A percentile compares a stretch with the other conserved stretches of the same genome.
Conservation (phyloP, 495 filamentous ascomycete species). For the Penicillium arizonense region DNA sequence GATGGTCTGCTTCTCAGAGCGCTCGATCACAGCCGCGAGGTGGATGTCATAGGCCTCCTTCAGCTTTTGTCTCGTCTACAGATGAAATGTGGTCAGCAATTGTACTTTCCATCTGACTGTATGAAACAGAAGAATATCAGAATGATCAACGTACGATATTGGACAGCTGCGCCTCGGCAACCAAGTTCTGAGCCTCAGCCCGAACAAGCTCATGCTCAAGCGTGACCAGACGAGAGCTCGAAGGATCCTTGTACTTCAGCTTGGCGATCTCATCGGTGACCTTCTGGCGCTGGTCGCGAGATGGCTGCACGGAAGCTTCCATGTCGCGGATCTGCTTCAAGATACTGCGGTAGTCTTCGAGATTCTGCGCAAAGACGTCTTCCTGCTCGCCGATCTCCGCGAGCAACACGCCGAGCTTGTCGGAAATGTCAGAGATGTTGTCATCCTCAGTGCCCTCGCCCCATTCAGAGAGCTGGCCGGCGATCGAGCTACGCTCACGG, state of each 20-base stretch:
- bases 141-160: conserved; percentile 63
- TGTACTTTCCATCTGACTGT: background rate
- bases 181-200: conserved; percentile 90
- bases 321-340: conserved; percentile 92
- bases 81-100: conserved; percentile 7
- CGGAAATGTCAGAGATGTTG: conserved; percentile 80
- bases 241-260: conserved; percentile 85
- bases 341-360: conserved; percentile 77
- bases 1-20: conserved; percentile 93
- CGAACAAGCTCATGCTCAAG: conserved; percentile 95
- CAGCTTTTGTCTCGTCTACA: conserved; percentile 82
- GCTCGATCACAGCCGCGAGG: conserved; percentile 84
- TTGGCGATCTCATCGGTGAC: conserved; percentile 86
- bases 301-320: conserved; percentile 89
- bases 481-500: conserved; percentile 77
- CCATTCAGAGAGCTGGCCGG: conserved; percentile 93
- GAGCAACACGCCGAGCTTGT: conserved; percentile 91
- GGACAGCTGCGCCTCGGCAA: conserved; percentile 94
- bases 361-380: conserved; percentile 76
- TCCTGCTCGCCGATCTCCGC: conserved; percentile 92
- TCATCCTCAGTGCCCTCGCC: conserved; percentile 87
- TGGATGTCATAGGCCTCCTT: conserved; percentile 91
- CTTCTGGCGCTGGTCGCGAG: conserved; percentile 78
- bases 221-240: conserved; percentile 68
- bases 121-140: background rate